These are phyloP conservation scores for Auricularia heimuer DNA, from an alignment of 768 basidiomycete genomes.

Conservation along the genomic window DNA sequence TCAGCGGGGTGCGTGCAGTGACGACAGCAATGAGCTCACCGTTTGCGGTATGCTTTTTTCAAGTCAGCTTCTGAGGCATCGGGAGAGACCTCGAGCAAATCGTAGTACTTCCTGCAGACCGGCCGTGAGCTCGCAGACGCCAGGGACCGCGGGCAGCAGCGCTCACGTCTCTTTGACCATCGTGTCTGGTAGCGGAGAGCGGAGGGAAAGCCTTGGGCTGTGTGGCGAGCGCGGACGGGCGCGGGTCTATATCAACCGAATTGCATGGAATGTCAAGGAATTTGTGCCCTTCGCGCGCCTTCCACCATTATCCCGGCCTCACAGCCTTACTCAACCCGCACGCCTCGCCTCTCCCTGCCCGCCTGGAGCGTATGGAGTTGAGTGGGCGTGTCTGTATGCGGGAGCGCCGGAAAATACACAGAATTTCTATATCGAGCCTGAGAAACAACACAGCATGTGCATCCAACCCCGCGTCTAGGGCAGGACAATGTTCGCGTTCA, in stretches of 20 bases:
- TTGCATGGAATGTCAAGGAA: background rate
- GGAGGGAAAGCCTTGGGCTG: background rate
- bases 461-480: background rate
- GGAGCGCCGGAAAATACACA: background rate
- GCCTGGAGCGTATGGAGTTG: too few species aligned
- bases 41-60: slow-evolving; percentile 94
- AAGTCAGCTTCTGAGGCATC: slow-evolving; percentile 74
- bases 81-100: slow-evolving; percentile 78
- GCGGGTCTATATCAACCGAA: background rate
- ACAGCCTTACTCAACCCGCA: slow-evolving; percentile 1
- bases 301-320: slow-evolving; percentile 1
- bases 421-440: background rate
- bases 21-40: slow-evolving; percentile 34
- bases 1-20: slow-evolving; percentile 6
- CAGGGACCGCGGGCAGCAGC: background rate
- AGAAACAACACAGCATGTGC: background rate
- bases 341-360: too few species aligned
- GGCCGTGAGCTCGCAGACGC: background rate
- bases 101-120: slow-evolving; percentile 70
- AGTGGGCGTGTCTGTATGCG: too few species aligned
- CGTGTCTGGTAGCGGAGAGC: background rate
- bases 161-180: slow-evolving; percentile 16
- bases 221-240: slow-evolving; percentile 1
- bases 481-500: background rate
- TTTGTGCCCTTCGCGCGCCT: background rate